Evolutionary conservation across 139 green algal species (phyloP), one percentile per base, ranked within the genome.

Genomic region (Volvox reticuliferus): DNA sequence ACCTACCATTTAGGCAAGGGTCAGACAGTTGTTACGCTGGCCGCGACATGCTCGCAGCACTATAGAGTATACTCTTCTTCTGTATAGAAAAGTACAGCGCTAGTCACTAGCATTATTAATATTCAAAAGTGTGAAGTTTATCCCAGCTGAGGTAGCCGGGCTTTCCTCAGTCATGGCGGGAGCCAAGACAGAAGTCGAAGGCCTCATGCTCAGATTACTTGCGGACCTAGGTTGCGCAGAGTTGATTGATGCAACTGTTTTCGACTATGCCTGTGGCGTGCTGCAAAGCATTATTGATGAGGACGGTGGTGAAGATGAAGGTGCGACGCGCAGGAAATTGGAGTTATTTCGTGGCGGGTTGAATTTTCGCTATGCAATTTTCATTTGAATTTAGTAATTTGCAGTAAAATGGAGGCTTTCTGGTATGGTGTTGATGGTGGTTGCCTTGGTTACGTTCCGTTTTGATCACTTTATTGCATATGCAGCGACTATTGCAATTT

Each of bases 181-280:
- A 55, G 44, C 44, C 44, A 55, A 55, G 44, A 14, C 44, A 14
- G 44, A 55, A 55, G 44, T 55, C 9, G 44, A 9, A 9, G 9
- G 44, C 44, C 44, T 55, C 44, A 55, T 84, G 14, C 78, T 84
- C 30, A 19, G 17, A 35, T 32, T 68, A 2, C 78, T 84, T 18
- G 32, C 36, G 20, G 1, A 20, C 0, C 36, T 84, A 32, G 78
- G 78, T 12, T 84, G 78, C 32, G 1, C 36, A 26, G 78, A 84
- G 16, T 0, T 12, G 20, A 68, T 84, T 30, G 82, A 88, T 36
- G 82, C 79, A 2, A 67, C 82, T 5, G 65, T 88, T 16, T 22
- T 88, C 2, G 82, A 88, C 2, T 88, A 88, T 37, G 82, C 82
- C 3, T n/a, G 26, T 24, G 65, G 65, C 33, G 82, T 88, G 12